phyloP scores from a whole-genome alignment of 805 yeast genomes.

The Saccharomycodes ludwigii region DNA sequence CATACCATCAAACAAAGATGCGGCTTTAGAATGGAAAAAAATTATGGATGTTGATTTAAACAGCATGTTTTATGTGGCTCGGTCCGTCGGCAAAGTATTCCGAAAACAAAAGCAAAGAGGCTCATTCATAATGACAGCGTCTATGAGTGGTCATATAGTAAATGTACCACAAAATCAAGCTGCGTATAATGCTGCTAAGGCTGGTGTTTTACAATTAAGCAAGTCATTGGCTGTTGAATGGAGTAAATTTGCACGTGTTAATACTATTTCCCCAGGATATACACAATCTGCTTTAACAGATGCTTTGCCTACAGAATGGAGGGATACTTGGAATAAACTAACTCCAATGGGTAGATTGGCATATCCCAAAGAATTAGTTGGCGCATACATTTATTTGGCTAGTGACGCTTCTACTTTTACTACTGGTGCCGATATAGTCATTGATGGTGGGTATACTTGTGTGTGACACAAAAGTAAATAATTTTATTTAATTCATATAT shows the following conservation, averaged over 20 bases:
- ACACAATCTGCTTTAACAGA: conserved; percentile 57
- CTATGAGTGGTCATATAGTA: conserved; percentile 82
- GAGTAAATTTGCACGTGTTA: conserved; percentile 81
- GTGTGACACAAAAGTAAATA: too few relatives aligned
- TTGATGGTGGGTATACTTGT: conserved; percentile 62
- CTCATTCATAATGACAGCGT: conserved; percentile 72
- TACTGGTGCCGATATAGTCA: conserved; percentile 63
- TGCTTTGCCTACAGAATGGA: conserved; percentile 31
- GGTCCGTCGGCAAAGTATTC: conserved; percentile 61
- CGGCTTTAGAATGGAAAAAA: conserved; percentile 49
- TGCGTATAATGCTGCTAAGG: conserved; percentile 77
- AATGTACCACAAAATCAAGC: conserved; percentile 83
- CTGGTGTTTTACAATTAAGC: conserved; percentile 66
- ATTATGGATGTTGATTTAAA: conserved; percentile 66
- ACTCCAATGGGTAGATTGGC: conserved; percentile 71
- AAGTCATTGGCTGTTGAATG: conserved; percentile 78
- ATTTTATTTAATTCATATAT: too few relatives aligned
- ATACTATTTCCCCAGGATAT: conserved; percentile 79
- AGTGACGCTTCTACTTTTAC: conserved; percentile 72
- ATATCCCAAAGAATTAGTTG: conserved; percentile 58
- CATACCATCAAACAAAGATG: conserved; percentile 26
- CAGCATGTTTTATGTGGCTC: conserved; percentile 72
- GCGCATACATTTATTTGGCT: conserved; percentile 70
- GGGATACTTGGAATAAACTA: conserved; percentile 35
- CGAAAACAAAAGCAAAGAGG: conserved; percentile 46